These are phyloP conservation scores for Incumbomyces lentus DNA, from an alignment of 2,329 filamentous ascomycete genomes.

Conservation along the genomic window DNA sequence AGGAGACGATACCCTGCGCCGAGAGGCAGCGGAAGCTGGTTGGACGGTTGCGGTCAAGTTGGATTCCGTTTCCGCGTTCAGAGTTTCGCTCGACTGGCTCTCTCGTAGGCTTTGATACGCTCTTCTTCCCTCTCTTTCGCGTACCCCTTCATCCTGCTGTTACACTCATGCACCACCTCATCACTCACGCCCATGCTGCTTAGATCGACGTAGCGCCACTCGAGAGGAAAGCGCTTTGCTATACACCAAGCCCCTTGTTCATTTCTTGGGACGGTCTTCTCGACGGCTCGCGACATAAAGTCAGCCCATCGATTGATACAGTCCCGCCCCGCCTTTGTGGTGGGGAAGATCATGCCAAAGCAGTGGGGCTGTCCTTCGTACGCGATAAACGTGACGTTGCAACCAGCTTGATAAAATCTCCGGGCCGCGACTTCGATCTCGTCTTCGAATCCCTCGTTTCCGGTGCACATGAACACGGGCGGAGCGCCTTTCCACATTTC, in stretches of 20 bases:
- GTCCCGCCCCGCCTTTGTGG: constrained; percentile 35
- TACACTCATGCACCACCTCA: constrained; percentile 1
- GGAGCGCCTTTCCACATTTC: constrained; percentile 33
- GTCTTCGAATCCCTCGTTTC: constrained; percentile 34
- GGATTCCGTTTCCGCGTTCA: background rate
- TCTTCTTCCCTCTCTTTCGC: background rate
- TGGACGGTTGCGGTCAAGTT: background rate
- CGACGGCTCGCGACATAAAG: constrained; percentile 38
- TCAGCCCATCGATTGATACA: constrained; percentile 47
- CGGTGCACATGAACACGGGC: constrained; percentile 31
- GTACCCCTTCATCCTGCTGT: background rate
- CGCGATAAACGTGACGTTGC: constrained; percentile 29
- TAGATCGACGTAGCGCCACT: constrained; percentile 20
- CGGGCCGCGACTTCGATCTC: constrained; percentile 32
- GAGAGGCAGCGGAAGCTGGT: no score
- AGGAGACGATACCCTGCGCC: no score
- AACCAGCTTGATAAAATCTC: constrained; percentile 30
- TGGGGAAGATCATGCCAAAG: constrained; percentile 47
- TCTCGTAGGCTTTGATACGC: background rate
- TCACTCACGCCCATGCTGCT: constrained; percentile 1
- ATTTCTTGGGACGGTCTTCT: constrained; percentile 21
- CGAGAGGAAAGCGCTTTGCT: constrained; percentile 24
- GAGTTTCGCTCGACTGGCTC: background rate
- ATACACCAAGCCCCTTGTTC: constrained; percentile 21
- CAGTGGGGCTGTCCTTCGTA: constrained; percentile 40